phyloP scores from a whole-genome alignment of 345 rosid species.

The Euphorbia peplus region DNA sequence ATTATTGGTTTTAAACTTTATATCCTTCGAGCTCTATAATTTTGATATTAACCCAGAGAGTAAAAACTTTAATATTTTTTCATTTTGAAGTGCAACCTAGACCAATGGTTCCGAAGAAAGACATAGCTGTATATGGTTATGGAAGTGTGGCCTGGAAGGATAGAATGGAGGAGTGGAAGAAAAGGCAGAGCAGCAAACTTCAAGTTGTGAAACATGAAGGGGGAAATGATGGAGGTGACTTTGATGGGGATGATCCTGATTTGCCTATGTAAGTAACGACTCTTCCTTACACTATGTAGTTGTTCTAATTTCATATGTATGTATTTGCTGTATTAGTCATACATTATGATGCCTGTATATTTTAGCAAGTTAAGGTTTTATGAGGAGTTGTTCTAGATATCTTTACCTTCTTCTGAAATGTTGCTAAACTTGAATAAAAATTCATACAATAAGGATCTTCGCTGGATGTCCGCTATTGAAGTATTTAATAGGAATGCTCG shows the following conservation, averaged over 20 bases:
- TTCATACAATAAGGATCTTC: background rate
- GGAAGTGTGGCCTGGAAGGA: constrained; percentile 99
- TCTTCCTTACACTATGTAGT: background rate
- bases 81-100: constrained; percentile 65
- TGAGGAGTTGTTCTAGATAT: background rate
- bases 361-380: background rate
- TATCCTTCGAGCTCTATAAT: background rate
- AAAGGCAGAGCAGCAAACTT: constrained; percentile 70
- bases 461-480: too few relatives aligned
- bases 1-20: background rate
- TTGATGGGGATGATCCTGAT: constrained; percentile 70
- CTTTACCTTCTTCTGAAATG: background rate
- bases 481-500: too few relatives aligned
- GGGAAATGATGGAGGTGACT: constrained; percentile 52
- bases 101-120: constrained; percentile 91
- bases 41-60: background rate
- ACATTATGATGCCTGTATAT: background rate
- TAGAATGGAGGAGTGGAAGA: constrained; percentile 92
- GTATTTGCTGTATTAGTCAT: too few relatives aligned
- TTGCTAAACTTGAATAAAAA: background rate
- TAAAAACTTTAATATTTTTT: constrained; percentile 14
- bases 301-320: background rate
- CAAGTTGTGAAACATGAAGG: constrained; percentile 83
- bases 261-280: constrained; percentile 70
- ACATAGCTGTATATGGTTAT: constrained; percentile 79